Base-by-base conservation (phyloP, 306 rosid genomes). In the Mimosa pudica region DNA sequence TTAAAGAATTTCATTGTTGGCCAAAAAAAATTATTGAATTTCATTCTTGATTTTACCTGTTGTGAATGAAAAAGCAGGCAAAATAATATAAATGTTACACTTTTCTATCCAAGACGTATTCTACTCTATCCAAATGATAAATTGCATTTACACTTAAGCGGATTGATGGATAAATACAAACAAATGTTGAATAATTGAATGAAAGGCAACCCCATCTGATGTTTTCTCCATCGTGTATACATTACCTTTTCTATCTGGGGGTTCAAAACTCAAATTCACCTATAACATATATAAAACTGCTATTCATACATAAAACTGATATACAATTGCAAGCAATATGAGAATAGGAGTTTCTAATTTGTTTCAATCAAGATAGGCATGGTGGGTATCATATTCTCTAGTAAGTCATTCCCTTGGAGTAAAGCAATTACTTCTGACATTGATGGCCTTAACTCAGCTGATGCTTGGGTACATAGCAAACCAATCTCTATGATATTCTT, bases 351-450 rank as follows among this genome's bases (percentile, higher is more conserved):
- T 51, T 8, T 52, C 20, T 52, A 52, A 52, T 52, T 52, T 16
- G 90, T 69, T 13, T 91, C 90, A 66, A 91, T 72, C 66, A 89
- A 89, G 11, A 87, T 85, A 0, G 93, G 97, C 88, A 81, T 88
- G 72, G 83, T 70, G 11, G 87, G 92, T 16, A 71, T 80, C 61
- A 78, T 60, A 11, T 81, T 45, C 61, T 81, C 87, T 52, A 70
- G 1, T 18, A 84, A 70, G 11, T 74, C 58, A 64, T 77, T 88
- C 61, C 79, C 52, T 89, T 85, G 87, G 2, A 91, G 91, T 7
- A 86, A 57, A 64, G 82, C 81, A 2, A 81, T 88, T 0, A 85
- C 73, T 85, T 91, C 89, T 77, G 93, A 86, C 97, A 91, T 91
- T 46, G 89, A 76, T 80, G 97, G 93, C 72, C 97, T 89, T 52